A percentile compares a stretch with the other conserved stretches of the same genome.
These are phyloP conservation scores for Rickenella mellea DNA, from an alignment of 768 basidiomycete species.

Conservation along the genomic window DNA sequence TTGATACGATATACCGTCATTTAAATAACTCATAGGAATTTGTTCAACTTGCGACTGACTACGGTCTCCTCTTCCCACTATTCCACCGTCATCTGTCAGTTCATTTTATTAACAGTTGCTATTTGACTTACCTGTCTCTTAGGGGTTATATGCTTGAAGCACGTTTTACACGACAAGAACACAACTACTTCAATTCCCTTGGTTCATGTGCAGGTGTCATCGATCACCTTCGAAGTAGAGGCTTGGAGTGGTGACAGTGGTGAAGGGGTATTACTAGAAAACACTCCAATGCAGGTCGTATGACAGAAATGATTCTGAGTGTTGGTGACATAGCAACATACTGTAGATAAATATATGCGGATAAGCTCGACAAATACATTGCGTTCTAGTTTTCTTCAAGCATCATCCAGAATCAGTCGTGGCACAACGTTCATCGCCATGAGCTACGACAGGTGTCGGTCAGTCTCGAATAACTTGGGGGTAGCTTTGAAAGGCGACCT, in stretches of 20 bases:
- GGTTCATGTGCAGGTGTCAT: conserved; percentile 22
- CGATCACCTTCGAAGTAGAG: conserved; percentile 18
- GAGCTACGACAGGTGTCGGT: conserved; percentile 35
- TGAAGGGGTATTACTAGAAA: no score
- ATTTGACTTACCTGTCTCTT: background rate
- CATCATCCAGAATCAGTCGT: conserved; percentile 79
- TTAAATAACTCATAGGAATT: conserved; percentile 26
- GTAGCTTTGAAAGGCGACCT: conserved; percentile 14
- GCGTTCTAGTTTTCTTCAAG: conserved; percentile 19
- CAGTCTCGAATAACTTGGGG: conserved; percentile 2
- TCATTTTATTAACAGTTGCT: conserved; percentile 27
- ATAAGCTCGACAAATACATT: background rate
- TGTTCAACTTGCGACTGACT: conserved; percentile 20
- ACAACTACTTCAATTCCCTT: conserved; percentile 28
- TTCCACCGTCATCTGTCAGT: conserved; percentile 32
- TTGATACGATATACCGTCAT: background rate
- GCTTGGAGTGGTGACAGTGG: no score
- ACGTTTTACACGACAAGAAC: conserved; percentile 17
- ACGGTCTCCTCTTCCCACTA: conserved; percentile 28
- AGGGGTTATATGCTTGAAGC: conserved; percentile 5
- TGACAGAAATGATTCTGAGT: no score
- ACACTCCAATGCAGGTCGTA: no score
- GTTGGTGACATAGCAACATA: no score
- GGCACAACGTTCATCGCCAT: conserved; percentile 98
- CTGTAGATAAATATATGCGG: background rate